These are phyloP conservation scores for Leccinum incarnatum DNA, from an alignment of 768 basidiomycete species.

Conservation along the genomic window DNA sequence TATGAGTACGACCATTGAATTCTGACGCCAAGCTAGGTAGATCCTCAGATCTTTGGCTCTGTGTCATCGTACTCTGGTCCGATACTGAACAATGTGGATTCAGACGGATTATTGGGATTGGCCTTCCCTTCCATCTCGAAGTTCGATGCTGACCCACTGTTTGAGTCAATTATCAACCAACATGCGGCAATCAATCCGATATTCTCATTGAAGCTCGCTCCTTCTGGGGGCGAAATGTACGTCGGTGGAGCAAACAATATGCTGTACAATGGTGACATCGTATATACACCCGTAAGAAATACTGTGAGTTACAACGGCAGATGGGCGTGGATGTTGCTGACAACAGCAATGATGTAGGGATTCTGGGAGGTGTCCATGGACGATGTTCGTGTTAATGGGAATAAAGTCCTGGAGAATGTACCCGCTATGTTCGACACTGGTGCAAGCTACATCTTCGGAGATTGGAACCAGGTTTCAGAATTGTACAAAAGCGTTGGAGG, in stretches of 20 bases:
- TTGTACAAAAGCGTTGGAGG: background rate
- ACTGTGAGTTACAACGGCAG: too few relatives aligned
- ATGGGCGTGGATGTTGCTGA: too few relatives aligned
- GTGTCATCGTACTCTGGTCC: too few relatives aligned
- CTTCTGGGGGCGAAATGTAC: background rate
- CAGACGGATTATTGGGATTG: too few relatives aligned
- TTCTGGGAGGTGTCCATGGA: background rate
- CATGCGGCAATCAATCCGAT: background rate
- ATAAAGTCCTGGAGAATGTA: background rate
- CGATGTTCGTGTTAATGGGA: background rate
- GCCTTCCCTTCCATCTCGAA: too few relatives aligned
- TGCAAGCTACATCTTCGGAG: background rate
- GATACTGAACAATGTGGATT: too few relatives aligned
- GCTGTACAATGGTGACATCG: background rate
- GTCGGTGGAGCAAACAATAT: background rate
- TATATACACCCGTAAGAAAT: background rate
- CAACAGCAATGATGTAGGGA: background rate
- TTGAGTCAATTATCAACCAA: background rate
- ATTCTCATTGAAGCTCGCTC: background rate
- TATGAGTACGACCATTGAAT: too few relatives aligned
- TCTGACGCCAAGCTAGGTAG: too few relatives aligned
- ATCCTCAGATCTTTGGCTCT: too few relatives aligned
- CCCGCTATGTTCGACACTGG: background rate
- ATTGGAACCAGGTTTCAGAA: background rate
- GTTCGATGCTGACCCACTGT: too few relatives aligned